These are phyloP conservation scores for Vachellia collinsii DNA, from an alignment of 306 rosid genomes.

Conservation along the genomic window DNA sequence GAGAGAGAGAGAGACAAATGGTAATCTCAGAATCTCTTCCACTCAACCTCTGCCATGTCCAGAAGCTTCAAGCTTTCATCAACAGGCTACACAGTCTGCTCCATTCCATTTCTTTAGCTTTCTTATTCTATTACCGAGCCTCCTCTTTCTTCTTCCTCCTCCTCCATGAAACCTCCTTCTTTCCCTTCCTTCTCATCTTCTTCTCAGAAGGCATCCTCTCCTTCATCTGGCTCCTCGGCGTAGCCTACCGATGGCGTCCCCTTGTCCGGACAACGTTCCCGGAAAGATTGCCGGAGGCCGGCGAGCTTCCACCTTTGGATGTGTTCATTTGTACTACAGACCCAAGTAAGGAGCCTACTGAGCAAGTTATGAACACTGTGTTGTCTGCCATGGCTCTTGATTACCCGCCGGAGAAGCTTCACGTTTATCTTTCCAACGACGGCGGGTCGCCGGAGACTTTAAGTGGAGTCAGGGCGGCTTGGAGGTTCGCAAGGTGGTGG, in stretches of 20 bases:
- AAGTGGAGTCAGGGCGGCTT: conserved; percentile 49
- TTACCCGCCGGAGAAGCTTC: conserved; percentile 68
- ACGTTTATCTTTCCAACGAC: conserved; percentile 74
- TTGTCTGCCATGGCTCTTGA: conserved; percentile 72
- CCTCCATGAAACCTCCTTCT: conserved; percentile 30
- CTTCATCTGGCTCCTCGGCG: conserved; percentile 68
- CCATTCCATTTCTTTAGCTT: conserved; percentile 53
- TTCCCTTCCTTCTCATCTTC: conserved; percentile 60
- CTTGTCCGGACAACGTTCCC: conserved; percentile 52
- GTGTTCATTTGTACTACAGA: conserved; percentile 76
- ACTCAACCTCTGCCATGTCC: neutral
- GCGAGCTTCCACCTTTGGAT: conserved; percentile 57
- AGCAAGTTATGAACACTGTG: conserved; percentile 71
- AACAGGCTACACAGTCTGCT: conserved; percentile 22
- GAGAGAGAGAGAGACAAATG: too few relatives aligned
- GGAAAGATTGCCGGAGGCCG: conserved; percentile 60
- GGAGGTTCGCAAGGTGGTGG: conserved; percentile 68
- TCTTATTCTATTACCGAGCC: conserved; percentile 59
- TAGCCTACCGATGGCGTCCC: conserved; percentile 59
- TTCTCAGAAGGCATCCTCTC: conserved; percentile 64
- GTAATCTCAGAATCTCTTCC: neutral
- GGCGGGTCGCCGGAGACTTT: conserved; percentile 58
- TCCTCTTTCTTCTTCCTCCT: conserved; percentile 31
- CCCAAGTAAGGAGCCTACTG: conserved; percentile 68
- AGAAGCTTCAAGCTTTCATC: neutral